Evolutionary conservation across 2,329 filamentous ascomycete species (phyloP), one percentile per base, ranked within the genome.

Genomic region (Rachicladosporium sp.): DNA sequence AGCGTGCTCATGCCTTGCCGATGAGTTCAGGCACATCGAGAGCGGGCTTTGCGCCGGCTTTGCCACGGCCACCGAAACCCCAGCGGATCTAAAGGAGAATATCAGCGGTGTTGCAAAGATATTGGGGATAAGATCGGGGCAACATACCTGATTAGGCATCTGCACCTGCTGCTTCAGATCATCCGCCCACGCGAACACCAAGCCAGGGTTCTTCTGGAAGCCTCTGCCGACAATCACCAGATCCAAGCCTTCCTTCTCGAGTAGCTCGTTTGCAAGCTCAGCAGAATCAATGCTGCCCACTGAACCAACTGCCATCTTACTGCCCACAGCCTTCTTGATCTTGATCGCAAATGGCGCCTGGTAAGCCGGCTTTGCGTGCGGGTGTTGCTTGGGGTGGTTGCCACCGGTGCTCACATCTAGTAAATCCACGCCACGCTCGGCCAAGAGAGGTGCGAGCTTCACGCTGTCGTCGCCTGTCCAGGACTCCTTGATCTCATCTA

Each of bases 361-460:
- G 67, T 83, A 89, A 0, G 69, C 80, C 2, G 78, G 75, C 35
- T 74, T 71, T 7, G 69, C 52, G 12, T 68, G 63, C 46, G 85
- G 74, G 55, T 76, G 66, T 31, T 43, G 58, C 33, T 62, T 58
- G 23, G 66, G 60, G 55, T 77, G 73, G 56, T 83, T 82, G 31
- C 83, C 88, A 29, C 78, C 85, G 1, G 78, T 79, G 50, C 79
- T 86, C 41, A 93, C 76, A 57, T 95, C 88, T 27, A 94, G 69
- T 10, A 93, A 66, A 57, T 95, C 88, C 32, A 94, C 72, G 27
- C 87, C 88, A 8, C 71, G 67, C 0, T 71, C 73, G 0, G 82
- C 81, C 1, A 94, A 71, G 8, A 80, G 64, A 55, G 67, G 56
- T 0, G 82, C 79, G 1, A 91, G 70, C 35, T 66, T 65, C 15